Evolutionary conservation across 768 basidiomycete species (phyloP), one percentile per base, ranked within the genome.

Genomic region (Pholiota conissans): DNA sequence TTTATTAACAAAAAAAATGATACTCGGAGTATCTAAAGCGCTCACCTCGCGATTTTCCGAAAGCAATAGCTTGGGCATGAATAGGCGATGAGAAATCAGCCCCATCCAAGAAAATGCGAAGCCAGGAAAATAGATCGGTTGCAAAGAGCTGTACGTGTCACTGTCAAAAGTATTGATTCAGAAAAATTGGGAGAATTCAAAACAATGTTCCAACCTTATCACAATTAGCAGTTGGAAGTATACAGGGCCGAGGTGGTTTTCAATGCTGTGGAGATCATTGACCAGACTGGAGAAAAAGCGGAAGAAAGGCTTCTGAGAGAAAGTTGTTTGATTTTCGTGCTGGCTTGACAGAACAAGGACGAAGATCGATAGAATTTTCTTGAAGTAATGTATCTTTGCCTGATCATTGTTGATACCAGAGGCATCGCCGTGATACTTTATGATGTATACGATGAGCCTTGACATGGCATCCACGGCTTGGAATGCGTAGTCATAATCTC

Each of bases 51-150:
- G 86, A 69, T 94, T 92, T 69, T 93, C 87, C 20, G 91, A 87
- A 35, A 90, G 73, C 34, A 98, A 79, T 46, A 99, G 73, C 71
- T 97, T 96, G 13, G 97, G 95, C 94, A 99, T 95, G 82, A 98
- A 97, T 57, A 93, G 77, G 54, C 96, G 82, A 74, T 98, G 97
- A 22, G 97, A 98, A 67, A 99, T 87, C 45, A 98, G 80, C 61
- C 90, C 90, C 82, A 98, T 87, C 96, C 96, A 99, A 14, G 95
- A 96, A 74, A 98, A 99, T 1, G 95, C 91, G 72, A 99, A 99
- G 8, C 95, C 93, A 16, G 97, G 97, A 78, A 98, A 98, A 74
- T 93, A 94, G 5, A 89, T 89, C 7, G 97, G 97, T 69, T 98
- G 96, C 57, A 97, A 77, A 42, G 95, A 97, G 70, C 94, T 96